Conservation (phyloP, 2,329 filamentous ascomycete species). For the Xylaria sp. region DNA sequence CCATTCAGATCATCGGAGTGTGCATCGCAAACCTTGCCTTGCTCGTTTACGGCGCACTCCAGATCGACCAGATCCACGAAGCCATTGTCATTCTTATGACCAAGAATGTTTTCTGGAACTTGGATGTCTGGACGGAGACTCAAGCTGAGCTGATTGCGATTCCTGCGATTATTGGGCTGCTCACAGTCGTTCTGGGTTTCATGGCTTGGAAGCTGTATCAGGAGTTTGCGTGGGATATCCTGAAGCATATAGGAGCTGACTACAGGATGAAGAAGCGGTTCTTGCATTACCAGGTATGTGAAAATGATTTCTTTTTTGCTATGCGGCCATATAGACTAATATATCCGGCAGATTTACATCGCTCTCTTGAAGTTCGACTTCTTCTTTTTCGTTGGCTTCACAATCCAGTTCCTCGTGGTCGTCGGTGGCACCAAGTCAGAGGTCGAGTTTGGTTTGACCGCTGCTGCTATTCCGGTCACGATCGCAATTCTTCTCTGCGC, state of each 20-base stretch:
- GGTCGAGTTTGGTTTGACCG: conserved; percentile 83
- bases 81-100: conserved; percentile 65
- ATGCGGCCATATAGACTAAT: conserved; percentile 30
- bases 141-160: conserved; percentile 83
- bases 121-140: conserved; percentile 70
- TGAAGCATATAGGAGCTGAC: conserved; percentile 98
- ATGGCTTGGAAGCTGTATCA: conserved; percentile 96
- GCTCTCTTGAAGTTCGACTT: conserved; percentile 98
- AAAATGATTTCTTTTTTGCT: background rate
- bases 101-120: conserved; percentile 50
- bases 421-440: conserved; percentile 73
- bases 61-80: conserved; percentile 85
- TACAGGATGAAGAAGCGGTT: conserved; percentile 96
- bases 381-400: conserved; percentile 99
- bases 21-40: conserved; percentile 92
- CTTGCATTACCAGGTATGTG: conserved; percentile 86
- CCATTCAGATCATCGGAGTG: conserved; percentile 95
- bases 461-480: conserved; percentile 88
- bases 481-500: conserved; percentile 86
- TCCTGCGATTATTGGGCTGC: conserved; percentile 79
- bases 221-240: conserved; percentile 98
- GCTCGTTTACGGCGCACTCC: conserved; percentile 89
- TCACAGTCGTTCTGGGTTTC: conserved; percentile 74
- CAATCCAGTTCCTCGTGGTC: conserved; percentile 95
- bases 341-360: conserved; percentile 79